Percentiles rank a stretch among this genome's conserved stretches.
Evolutionary conservation across 1,284 basidiomycete genomes (phyloP).

Genomic region (Cryptococcus wingfieldii): DNA sequence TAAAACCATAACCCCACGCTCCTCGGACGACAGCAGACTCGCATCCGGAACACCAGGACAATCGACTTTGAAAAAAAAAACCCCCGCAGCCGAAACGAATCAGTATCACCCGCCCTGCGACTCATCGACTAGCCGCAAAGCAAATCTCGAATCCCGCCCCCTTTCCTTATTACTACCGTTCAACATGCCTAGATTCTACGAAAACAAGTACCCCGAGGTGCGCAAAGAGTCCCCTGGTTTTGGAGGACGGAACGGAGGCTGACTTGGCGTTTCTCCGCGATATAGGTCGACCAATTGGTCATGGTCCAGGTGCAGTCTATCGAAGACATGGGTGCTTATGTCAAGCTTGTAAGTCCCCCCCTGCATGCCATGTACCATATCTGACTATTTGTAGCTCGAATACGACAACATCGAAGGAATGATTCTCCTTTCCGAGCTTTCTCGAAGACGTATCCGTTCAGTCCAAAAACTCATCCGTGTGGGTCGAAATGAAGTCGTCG

Average conservation of each 20-base stretch:
- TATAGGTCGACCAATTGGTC: constrained; percentile 87
- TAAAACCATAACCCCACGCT: too few species aligned
- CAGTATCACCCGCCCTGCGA: neutral
- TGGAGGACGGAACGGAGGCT: neutral
- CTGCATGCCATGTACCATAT: neutral
- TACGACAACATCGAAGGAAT: constrained; percentile 99
- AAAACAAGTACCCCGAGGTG: constrained; percentile 53
- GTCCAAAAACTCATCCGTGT: constrained; percentile 98
- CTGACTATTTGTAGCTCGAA: constrained; percentile 63
- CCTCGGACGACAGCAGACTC: too few species aligned
- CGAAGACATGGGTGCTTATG: constrained; percentile 99
- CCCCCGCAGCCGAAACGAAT: neutral
- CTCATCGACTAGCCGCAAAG: neutral
- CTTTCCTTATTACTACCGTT: neutral
- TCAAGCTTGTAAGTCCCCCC: constrained; percentile 73
- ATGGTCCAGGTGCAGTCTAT: constrained; percentile 99
- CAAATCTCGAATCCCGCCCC: neutral
- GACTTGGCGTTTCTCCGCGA: neutral
- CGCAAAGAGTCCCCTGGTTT: neutral
- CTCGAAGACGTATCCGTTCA: constrained; percentile 90
- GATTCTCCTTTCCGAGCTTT: constrained; percentile 96
- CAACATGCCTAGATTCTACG: constrained; percentile 50
- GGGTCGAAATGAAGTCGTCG: constrained; percentile 96
- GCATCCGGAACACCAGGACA: too few species aligned
- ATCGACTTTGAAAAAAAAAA: neutral